Evolutionary conservation across 2,329 filamentous ascomycete species (phyloP).

Genomic region (Hypocreales sp.): DNA sequence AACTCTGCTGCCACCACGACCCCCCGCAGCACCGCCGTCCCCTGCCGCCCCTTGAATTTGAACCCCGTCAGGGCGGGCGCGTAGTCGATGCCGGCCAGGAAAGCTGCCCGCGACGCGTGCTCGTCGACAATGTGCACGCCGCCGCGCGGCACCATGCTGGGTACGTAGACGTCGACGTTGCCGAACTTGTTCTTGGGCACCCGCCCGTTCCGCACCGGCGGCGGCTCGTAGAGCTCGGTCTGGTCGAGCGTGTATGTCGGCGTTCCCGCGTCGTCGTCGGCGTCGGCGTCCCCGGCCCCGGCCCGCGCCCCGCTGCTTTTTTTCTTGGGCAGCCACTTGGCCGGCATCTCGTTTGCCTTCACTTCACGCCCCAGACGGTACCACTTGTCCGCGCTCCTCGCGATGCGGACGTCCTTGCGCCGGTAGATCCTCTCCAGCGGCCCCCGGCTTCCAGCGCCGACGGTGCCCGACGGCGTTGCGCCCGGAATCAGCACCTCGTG

Average conservation of each 20-base stretch:
- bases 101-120: constrained; percentile 55
- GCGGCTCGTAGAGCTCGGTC: constrained; percentile 59
- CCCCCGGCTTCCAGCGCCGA: constrained; percentile 49
- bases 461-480: constrained; percentile 57
- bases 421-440: constrained; percentile 67
- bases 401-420: constrained; percentile 62
- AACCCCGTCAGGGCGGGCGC: constrained; percentile 86
- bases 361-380: constrained; percentile 75
- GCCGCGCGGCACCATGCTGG: constrained; percentile 76
- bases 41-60: constrained; percentile 69
- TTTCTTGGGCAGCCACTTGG: constrained; percentile 52
- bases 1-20: constrained; percentile 61
- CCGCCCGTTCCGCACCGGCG: constrained; percentile 57
- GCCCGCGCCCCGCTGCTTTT: constrained; percentile 4
- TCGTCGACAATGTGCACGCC: constrained; percentile 54
- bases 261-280: constrained; percentile 24
- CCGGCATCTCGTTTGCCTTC: constrained; percentile 61
- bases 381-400: constrained; percentile 76
- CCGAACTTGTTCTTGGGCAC: constrained; percentile 87
- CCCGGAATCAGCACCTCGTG: constrained; percentile 70
- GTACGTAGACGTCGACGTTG: constrained; percentile 87
- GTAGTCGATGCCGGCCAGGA: constrained; percentile 65
- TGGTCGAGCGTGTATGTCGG: constrained; percentile 48
- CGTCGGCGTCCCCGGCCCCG: constrained; percentile 13
- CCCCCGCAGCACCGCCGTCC: constrained; percentile 70